Evolutionary conservation across 2,329 filamentous ascomycete species (phyloP).

Genomic region (Keithomyces neogunnii): DNA sequence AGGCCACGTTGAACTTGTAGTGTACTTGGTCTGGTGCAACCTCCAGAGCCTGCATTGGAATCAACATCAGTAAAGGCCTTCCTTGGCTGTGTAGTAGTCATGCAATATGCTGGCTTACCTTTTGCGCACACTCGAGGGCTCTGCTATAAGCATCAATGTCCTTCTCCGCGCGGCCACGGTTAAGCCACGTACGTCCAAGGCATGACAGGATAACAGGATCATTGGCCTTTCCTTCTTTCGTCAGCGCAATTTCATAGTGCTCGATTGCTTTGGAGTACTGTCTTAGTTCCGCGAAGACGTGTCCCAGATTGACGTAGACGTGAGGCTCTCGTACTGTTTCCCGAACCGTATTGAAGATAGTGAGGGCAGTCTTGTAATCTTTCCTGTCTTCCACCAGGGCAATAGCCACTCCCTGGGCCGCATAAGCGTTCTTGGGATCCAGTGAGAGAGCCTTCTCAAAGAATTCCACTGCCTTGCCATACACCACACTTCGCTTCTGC

Average conservation of each 20-base stretch:
- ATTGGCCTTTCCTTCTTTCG: slow-evolving; percentile 63
- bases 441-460: slow-evolving; percentile 95
- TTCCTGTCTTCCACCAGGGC: slow-evolving; percentile 92
- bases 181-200: slow-evolving; percentile 78
- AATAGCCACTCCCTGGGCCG: slow-evolving; percentile 91
- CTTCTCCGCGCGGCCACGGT: slow-evolving; percentile 60
- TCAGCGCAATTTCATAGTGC: slow-evolving; percentile 80
- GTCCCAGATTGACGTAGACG: slow-evolving; percentile 87
- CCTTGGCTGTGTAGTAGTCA: too few species aligned
- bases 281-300: slow-evolving; percentile 82
- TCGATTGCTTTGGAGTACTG: slow-evolving; percentile 91
- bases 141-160: slow-evolving; percentile 49
- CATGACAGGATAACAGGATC: slow-evolving; percentile 78
- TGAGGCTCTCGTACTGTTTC: slow-evolving; percentile 85
- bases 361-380: slow-evolving; percentile 71
- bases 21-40: slow-evolving; percentile 77
- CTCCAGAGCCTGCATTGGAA: slow-evolving; percentile 52
- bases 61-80: too few species aligned
- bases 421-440: slow-evolving; percentile 93
- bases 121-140: slow-evolving; percentile 53
- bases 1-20: slow-evolving; percentile 96
- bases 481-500: slow-evolving; percentile 79
- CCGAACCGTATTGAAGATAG: slow-evolving; percentile 82
- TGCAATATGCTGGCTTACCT: slow-evolving; percentile 33
- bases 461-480: slow-evolving; percentile 91